Base-by-base conservation (phyloP, 2,329 filamentous ascomycete species). In the Claviceps fusiformis region DNA sequence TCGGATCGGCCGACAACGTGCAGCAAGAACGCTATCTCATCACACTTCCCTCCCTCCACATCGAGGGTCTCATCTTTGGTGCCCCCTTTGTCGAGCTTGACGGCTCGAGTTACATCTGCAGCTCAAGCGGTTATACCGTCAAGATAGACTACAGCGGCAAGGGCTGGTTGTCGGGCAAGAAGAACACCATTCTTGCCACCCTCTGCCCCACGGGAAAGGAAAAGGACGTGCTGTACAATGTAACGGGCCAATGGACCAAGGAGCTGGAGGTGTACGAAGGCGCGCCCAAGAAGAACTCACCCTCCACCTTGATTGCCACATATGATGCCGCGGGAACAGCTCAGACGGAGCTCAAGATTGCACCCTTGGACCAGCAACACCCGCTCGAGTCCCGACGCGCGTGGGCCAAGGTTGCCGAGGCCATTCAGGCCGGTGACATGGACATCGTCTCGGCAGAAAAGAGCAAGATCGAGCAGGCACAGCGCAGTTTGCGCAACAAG, bases 91-190 rank as follows among this genome's bases (percentile, higher is more conserved):
- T 96, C 60, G 93, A 98, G 71, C 79, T 97, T 47, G 89, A 95
- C 65, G 85, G 86, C 64, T 81, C 80, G 58, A 90, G 87, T 62
- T 89, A 87, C 72, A 96, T 98, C 63, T 81, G 83, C 55, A 93
- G 89, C 60, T 93, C 86, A 29, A 86, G 85, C 2, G 92, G 93
- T 54, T 96, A 86, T 73, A 86, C 89, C 5, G 81, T 89, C 60
- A 91, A 89, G 73, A 87, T 97, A 64, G 89, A 95, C 68, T 98
- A 95, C 74, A 87, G 83, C 58, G 91, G 92, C 64, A 92, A 89
- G 68, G 92, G 92, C 56, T 98, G 92, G 92, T 71, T 98, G 10
- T 90, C 86, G 49, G 93, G 92, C 61, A 95, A 95, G 78, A 96
- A 95, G 76, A 97, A 97, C 74, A 87, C 80, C 55, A 89, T 97